Conservation (phyloP, 306 rosid species). For the Rosa multiflora region DNA sequence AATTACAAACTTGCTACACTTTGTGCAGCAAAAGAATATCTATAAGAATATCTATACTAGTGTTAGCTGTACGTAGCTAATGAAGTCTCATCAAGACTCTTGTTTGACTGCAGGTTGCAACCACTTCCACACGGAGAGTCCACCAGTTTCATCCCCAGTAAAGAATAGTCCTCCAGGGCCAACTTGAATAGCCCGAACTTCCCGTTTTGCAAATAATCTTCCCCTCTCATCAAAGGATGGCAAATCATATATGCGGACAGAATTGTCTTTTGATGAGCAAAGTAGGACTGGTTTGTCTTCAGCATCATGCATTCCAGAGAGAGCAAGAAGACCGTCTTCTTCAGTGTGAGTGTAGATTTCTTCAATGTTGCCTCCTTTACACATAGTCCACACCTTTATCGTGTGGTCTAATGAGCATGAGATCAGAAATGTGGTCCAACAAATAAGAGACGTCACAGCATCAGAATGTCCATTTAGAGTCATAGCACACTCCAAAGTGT, state of each 20-base stretch:
- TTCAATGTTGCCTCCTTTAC: not conserved
- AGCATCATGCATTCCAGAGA: not conserved
- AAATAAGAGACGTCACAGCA: not conserved
- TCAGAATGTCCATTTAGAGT: not conserved
- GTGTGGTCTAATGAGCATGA: not conserved
- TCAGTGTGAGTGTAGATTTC: not conserved
- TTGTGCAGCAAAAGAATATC: not conserved
- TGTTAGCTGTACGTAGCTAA: not conserved
- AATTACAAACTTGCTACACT: not conserved
- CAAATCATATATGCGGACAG: not conserved
- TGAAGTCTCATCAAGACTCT: not conserved
- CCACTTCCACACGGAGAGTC: constrained; percentile 36
- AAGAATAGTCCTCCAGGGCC: constrained; percentile 40
- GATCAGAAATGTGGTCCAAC: not conserved
- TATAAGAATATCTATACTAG: not conserved
- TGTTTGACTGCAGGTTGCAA: not conserved
- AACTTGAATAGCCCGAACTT: constrained; percentile 1
- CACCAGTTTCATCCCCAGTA: constrained; percentile 40
- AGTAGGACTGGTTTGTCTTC: not conserved
- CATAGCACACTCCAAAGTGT: not conserved
- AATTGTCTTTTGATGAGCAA: not conserved
- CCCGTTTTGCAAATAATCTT: not conserved
- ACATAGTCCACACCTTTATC: not conserved
- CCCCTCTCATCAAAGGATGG: not conserved
- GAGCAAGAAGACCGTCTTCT: not conserved